These are phyloP conservation scores for Microascus cirrosus DNA, from an alignment of 2,329 filamentous ascomycete species.

Conservation along the genomic window DNA sequence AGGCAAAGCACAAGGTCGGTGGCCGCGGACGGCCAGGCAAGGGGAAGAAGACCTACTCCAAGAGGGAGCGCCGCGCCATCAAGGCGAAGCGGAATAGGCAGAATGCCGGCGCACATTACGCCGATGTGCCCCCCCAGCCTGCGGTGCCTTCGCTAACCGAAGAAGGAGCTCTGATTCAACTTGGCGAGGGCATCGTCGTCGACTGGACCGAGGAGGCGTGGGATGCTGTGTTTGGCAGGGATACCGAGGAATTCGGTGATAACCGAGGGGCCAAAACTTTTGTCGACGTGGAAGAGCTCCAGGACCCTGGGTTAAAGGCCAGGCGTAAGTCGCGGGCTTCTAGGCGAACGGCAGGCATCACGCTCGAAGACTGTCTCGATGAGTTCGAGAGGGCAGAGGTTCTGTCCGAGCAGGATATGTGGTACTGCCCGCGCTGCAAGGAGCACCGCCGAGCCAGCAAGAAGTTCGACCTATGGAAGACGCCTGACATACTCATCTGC, in stretches of 20 bases:
- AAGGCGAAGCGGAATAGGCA: constrained; percentile 31
- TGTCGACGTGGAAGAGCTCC: constrained; percentile 35
- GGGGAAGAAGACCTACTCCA: constrained; percentile 28
- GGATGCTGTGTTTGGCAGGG: constrained; percentile 55
- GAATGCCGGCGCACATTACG: constrained; percentile 12
- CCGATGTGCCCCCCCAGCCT: constrained; percentile 5
- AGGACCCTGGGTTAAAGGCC: constrained; percentile 54
- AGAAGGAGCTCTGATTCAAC: constrained; percentile 57
- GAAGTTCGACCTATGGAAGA: constrained; percentile 95
- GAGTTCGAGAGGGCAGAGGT: constrained; percentile 94
- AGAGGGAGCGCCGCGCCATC: constrained; percentile 22
- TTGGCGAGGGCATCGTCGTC: constrained; percentile 76
- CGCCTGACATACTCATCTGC: constrained; percentile 87
- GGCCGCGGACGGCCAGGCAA: background rate
- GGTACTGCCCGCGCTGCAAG: constrained; percentile 96
- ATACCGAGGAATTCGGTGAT: constrained; percentile 16
- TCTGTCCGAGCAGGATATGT: constrained; percentile 88
- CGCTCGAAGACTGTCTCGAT: constrained; percentile 79
- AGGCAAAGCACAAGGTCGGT: constrained; percentile 29
- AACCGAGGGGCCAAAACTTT: constrained; percentile 51
- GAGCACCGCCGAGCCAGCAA: constrained; percentile 87
- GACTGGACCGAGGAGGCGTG: constrained; percentile 70
- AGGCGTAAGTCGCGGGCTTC: constrained; percentile 53
- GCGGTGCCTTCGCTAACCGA: constrained; percentile 23
- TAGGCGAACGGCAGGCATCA: constrained; percentile 51